These are phyloP conservation scores for Harringtonia lauricola DNA, from an alignment of 2,329 filamentous ascomycete species.

Conservation along the genomic window DNA sequence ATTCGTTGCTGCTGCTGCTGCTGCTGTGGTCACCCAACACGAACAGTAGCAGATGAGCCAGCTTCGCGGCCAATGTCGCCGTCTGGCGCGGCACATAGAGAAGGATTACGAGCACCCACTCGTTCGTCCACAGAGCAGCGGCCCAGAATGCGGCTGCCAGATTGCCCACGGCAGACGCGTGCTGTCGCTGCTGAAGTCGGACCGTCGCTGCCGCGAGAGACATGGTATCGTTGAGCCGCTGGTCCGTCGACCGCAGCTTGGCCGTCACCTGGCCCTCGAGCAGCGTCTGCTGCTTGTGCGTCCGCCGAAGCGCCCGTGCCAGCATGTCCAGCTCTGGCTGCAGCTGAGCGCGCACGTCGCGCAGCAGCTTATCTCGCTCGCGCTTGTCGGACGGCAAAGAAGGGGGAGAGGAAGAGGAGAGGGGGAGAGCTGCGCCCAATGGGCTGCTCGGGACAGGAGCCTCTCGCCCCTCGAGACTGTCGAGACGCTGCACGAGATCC, in stretches of 20 bases:
- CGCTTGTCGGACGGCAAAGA: background rate
- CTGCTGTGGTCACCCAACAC: too few relatives aligned
- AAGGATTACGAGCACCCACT: background rate
- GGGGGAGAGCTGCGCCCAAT: too few relatives aligned
- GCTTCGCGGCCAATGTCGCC: background rate
- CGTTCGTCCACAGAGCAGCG: background rate
- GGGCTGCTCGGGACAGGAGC: too few relatives aligned
- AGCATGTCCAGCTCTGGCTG: constrained; percentile 80
- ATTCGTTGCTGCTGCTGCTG: too few relatives aligned
- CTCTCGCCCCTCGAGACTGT: constrained; percentile 56
- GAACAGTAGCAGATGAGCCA: too few relatives aligned
- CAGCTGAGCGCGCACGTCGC: constrained; percentile 52
- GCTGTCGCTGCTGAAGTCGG: constrained; percentile 26
- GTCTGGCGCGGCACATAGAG: constrained; percentile 8
- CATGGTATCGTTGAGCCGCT: constrained; percentile 63
- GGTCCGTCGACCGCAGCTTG: constrained; percentile 60
- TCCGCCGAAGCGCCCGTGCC: constrained; percentile 77
- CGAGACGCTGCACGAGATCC: constrained; percentile 54
- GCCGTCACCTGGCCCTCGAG: constrained; percentile 67
- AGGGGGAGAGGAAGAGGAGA: too few relatives aligned
- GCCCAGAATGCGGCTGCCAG: constrained; percentile 11
- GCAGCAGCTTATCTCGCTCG: constrained; percentile 23
- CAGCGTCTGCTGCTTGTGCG: constrained; percentile 78
- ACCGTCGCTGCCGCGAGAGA: constrained; percentile 70
- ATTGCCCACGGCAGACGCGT: background rate